Conservation (phyloP, 2,329 filamentous ascomycete genomes). For the Elsinoe arachidis region DNA sequence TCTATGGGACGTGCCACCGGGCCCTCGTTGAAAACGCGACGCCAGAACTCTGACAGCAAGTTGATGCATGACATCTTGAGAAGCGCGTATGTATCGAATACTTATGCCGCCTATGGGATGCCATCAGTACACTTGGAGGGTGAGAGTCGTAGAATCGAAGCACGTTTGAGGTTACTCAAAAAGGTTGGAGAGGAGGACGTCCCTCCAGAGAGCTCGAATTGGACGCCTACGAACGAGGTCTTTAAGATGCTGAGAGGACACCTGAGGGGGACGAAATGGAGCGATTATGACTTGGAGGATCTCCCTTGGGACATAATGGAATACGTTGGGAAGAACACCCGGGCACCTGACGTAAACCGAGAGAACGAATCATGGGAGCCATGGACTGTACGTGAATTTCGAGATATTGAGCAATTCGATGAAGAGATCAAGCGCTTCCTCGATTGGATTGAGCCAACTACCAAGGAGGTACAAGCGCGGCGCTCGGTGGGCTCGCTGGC, state of each 20-base stretch:
- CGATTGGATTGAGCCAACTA: constrained; percentile 36
- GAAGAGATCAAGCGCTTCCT: constrained; percentile 40
- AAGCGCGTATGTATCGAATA: too few relatives aligned
- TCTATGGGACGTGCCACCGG: too few relatives aligned
- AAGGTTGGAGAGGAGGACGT: neutral
- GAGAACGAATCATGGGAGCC: neutral
- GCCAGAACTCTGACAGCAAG: too few relatives aligned
- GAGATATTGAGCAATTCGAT: constrained; percentile 30
- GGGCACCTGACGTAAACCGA: neutral
- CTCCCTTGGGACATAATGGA: constrained; percentile 4
- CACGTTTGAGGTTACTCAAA: neutral
- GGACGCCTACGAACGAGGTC: neutral
- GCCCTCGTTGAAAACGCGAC: too few relatives aligned
- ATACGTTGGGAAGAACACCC: neutral
- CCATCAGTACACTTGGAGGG: neutral
- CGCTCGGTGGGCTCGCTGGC: constrained; percentile 28
- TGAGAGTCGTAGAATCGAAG: neutral
- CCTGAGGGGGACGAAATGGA: neutral
- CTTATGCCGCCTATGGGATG: too few relatives aligned
- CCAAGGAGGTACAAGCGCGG: constrained; percentile 34
- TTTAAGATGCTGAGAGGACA: neutral
- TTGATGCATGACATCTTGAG: too few relatives aligned
- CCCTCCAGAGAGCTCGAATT: neutral
- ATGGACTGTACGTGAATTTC: neutral
- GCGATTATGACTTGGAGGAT: neutral